These are phyloP conservation scores for Pelargonium australe DNA, from an alignment of 441 rosid genomes.

Conservation along the genomic window DNA sequence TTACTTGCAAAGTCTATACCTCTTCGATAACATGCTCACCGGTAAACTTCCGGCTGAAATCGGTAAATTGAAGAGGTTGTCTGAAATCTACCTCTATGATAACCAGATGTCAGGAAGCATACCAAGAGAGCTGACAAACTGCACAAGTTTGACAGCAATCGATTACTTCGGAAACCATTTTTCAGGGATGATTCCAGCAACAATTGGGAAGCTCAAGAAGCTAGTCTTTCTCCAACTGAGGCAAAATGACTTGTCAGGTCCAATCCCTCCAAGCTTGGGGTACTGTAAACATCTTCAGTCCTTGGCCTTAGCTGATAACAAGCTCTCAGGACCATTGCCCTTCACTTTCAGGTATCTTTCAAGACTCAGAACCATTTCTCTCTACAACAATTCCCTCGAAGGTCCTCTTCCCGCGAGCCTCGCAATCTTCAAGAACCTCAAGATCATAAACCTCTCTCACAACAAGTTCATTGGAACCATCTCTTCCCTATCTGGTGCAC, in stretches of 20 bases:
- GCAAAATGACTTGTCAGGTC: constrained; percentile 75
- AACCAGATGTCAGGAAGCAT: constrained; percentile 75
- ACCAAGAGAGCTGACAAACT: constrained; percentile 69
- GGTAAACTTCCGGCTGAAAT: constrained; percentile 62
- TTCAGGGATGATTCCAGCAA: constrained; percentile 60
- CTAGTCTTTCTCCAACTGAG: constrained; percentile 69
- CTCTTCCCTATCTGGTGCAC: constrained; percentile 57
- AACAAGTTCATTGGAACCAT: constrained; percentile 65
- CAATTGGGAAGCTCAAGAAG: constrained; percentile 61
- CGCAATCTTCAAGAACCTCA: constrained; percentile 51
- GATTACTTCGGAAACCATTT: constrained; percentile 76
- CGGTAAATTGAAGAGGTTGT: constrained; percentile 52
- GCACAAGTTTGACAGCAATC: constrained; percentile 49
- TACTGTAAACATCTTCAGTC: constrained; percentile 54
- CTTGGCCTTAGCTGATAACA: constrained; percentile 74
- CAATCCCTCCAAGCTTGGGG: constrained; percentile 72
- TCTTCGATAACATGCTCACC: constrained; percentile 56
- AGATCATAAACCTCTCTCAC: constrained; percentile 71
- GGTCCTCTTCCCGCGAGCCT: constrained; percentile 72
- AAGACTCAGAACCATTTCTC: constrained; percentile 42
- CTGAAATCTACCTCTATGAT: constrained; percentile 52
- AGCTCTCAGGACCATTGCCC: constrained; percentile 67
- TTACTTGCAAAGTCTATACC: constrained; percentile 44
- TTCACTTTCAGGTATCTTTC: constrained; percentile 68
- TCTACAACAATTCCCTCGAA: constrained; percentile 74